Percentiles rank a stretch among this genome's conserved stretches.
These are phyloP conservation scores for Erodium trifolium DNA, from an alignment of 441 rosid genomes.

Conservation along the genomic window DNA sequence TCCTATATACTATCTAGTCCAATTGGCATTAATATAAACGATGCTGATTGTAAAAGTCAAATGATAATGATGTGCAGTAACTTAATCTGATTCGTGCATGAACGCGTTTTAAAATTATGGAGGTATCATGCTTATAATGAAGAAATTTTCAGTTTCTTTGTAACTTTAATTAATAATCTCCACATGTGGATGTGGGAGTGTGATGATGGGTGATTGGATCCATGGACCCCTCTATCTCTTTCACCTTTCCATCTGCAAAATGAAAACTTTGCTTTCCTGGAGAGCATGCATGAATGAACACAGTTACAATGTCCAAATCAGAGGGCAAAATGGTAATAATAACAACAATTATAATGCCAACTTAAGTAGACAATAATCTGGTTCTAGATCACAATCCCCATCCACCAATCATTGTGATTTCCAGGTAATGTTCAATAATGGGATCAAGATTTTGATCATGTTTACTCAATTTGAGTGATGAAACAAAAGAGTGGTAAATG, in stretches of 20 bases:
- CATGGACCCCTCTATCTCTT: background rate
- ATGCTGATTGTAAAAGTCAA: too few relatives aligned
- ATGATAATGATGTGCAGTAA: background rate
- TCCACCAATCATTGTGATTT: background rate
- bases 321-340: too few relatives aligned
- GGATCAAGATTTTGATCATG: background rate
- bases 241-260: background rate
- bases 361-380: background rate
- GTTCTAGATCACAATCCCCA: background rate
- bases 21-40: too few relatives aligned
- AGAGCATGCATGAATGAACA: background rate
- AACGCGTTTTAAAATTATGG: slow-evolving; percentile 1
- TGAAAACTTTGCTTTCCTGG: background rate
- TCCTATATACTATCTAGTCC: too few relatives aligned
- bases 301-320: background rate
- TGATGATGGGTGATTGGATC: background rate
- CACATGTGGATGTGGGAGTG: background rate
- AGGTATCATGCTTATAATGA: background rate
- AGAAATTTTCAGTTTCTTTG: background rate
- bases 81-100: background rate
- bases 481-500: too few relatives aligned
- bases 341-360: too few relatives aligned
- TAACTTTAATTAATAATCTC: background rate
- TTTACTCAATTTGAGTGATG: background rate
- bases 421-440: background rate